These are phyloP conservation scores for Leptographium procerum DNA, from an alignment of 2,329 filamentous ascomycete genomes.

Conservation along the genomic window DNA sequence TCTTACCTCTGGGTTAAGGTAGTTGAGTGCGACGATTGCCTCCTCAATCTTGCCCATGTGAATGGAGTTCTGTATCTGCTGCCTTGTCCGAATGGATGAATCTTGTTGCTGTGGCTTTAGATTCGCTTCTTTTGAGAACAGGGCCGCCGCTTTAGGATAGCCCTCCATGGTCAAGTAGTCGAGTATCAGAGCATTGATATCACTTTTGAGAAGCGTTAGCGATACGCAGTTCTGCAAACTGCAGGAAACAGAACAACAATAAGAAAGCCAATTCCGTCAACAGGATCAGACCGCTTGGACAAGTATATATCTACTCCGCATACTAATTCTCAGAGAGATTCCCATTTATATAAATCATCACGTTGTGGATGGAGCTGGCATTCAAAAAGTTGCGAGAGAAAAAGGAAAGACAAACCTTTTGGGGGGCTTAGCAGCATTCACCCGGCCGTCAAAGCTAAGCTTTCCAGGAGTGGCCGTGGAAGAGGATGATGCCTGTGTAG, in stretches of 20 bases:
- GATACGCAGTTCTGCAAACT: not conserved
- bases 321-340: constrained; percentile 97
- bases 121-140: constrained; percentile 90
- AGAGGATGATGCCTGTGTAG: constrained; percentile 52
- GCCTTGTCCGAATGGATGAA: constrained; percentile 62
- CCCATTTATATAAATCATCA: constrained; percentile 97
- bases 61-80: constrained; percentile 75
- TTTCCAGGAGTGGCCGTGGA: constrained; percentile 61
- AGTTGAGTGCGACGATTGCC: constrained; percentile 80
- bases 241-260: not conserved
- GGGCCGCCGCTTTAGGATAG: constrained; percentile 83
- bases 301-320: constrained; percentile 78
- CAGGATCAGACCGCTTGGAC: constrained; percentile 28
- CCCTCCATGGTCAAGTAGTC: constrained; percentile 96
- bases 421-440: constrained; percentile 73
- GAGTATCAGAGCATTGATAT: constrained; percentile 90
- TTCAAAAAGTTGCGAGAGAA: not conserved
- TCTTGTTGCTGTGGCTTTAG: constrained; percentile 62
- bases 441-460: constrained; percentile 67
- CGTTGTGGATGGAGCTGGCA: constrained; percentile 21
- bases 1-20: constrained; percentile 81
- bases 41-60: constrained; percentile 74
- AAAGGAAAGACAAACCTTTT: constrained; percentile 61
- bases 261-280: constrained; percentile 5
- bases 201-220: constrained; percentile 40